Percentiles rank a stretch among this genome's conserved stretches.
Conservation (phyloP, 2,329 filamentous ascomycete species). For the Albifimbria verrucaria region DNA sequence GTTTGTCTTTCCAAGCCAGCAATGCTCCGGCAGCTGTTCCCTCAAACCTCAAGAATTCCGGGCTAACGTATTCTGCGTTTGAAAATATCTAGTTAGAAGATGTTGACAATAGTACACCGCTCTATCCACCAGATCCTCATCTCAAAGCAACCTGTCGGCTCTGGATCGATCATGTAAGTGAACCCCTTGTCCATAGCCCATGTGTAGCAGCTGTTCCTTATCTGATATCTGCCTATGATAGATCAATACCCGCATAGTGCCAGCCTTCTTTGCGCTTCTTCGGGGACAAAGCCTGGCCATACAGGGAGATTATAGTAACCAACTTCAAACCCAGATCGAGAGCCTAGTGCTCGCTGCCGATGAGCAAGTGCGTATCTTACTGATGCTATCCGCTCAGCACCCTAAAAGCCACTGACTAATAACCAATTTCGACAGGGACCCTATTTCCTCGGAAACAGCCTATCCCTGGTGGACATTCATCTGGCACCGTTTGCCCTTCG, state of each 20-base stretch:
- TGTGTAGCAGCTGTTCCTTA: no score
- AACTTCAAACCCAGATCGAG: constrained; percentile 63
- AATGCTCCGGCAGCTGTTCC: no score
- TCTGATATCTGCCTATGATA: constrained; percentile 23
- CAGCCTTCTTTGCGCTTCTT: constrained; percentile 71
- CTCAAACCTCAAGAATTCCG: no score
- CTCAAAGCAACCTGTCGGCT: constrained; percentile 70
- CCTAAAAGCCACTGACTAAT: neutral
- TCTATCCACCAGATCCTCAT: constrained; percentile 65
- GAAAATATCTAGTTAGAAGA: constrained; percentile 63
- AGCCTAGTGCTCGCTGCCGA: constrained; percentile 45
- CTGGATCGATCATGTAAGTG: constrained; percentile 74
- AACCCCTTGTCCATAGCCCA: no score
- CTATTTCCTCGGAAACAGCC: constrained; percentile 57
- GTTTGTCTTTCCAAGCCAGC: no score
- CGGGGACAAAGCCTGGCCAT: constrained; percentile 59
- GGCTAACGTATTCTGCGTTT: neutral
- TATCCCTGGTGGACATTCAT: constrained; percentile 69
- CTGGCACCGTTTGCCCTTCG: constrained; percentile 73
- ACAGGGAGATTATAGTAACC: constrained; percentile 56
- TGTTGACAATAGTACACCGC: constrained; percentile 52
- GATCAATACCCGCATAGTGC: constrained; percentile 75
- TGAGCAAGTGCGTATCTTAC: constrained; percentile 35
- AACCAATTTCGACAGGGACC: constrained; percentile 47
- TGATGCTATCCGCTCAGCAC: no score